Conservation (phyloP, 1,284 basidiomycete species). For the Gymnopus androsaceus region DNA sequence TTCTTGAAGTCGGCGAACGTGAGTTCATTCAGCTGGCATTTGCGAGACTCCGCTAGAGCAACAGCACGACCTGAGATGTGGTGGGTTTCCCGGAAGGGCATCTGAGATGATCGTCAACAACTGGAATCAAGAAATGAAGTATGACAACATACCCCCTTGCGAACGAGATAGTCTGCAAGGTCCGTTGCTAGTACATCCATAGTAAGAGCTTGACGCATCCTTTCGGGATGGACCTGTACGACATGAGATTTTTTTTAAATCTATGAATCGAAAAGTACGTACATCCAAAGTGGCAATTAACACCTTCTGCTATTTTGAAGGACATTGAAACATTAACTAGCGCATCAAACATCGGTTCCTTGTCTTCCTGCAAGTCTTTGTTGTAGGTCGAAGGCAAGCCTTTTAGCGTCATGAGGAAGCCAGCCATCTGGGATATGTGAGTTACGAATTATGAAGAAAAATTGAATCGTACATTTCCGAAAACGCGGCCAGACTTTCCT, state of each 20-base stretch:
- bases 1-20: slow-evolving; percentile 78
- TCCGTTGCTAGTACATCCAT: slow-evolving; percentile 98
- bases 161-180: slow-evolving; percentile 95
- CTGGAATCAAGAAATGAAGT: slow-evolving; percentile 4
- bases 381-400: slow-evolving; percentile 98
- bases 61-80: slow-evolving; percentile 97
- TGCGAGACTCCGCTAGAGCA: slow-evolving; percentile 85
- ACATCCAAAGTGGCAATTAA: slow-evolving; percentile 89
- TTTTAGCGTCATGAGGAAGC: slow-evolving; percentile 97
- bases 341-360: slow-evolving; percentile 95
- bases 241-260: neutral
- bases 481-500: slow-evolving; percentile 93
- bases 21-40: slow-evolving; percentile 82
- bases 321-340: slow-evolving; percentile 91
- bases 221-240: slow-evolving; percentile 79
- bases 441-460: slow-evolving; percentile 13
- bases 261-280: slow-evolving; percentile 23
- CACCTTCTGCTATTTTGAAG: slow-evolving; percentile 92
- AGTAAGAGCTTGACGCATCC: slow-evolving; percentile 89
- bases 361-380: slow-evolving; percentile 98
- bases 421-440: slow-evolving; percentile 78
- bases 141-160: slow-evolving; percentile 81
- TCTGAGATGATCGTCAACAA: slow-evolving; percentile 38
- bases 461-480: slow-evolving; percentile 72
- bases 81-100: slow-evolving; percentile 97